Conservation (phyloP, 2,329 filamentous ascomycete species). For the Alternaria panax region DNA sequence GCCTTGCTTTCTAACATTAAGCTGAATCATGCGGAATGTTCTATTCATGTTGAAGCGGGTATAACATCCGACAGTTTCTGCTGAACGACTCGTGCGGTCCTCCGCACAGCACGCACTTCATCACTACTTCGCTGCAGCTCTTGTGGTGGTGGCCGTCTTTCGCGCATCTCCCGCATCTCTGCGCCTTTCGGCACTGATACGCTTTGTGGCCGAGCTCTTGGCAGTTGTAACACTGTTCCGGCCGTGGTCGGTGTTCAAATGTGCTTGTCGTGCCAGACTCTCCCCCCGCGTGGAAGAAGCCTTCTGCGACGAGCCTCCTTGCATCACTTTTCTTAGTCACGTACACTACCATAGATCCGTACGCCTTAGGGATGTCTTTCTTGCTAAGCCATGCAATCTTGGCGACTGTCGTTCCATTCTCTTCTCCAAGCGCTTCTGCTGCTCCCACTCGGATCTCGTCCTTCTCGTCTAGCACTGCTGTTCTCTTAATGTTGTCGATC, state of each 20-base stretch:
- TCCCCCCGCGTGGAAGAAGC: conserved; percentile 16
- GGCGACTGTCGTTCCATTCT: conserved; percentile 13
- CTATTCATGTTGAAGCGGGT: conserved; percentile 7
- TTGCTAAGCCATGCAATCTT: conserved; percentile 14
- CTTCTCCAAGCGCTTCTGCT: conserved; percentile 9
- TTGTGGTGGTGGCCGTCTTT: conserved; percentile 16
- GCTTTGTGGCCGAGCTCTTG: conserved; percentile 15
- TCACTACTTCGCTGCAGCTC: conserved; percentile 10
- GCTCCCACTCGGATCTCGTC: conserved; percentile 6
- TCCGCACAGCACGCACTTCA: neutral
- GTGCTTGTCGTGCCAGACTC: conserved; percentile 13
- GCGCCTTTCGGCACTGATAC: conserved; percentile 11
- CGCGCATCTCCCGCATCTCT: conserved; percentile 14
- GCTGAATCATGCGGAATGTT: conserved; percentile 4
- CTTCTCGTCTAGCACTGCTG: conserved; percentile 7
- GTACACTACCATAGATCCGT: conserved; percentile 6
- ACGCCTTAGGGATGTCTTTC: conserved; percentile 10
- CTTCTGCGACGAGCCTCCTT: conserved; percentile 12
- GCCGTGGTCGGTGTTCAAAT: conserved; percentile 11
- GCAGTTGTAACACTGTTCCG: conserved; percentile 16
- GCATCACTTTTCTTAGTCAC: conserved; percentile 13
- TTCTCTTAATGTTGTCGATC: conserved; percentile 13
- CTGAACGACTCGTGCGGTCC: conserved; percentile 12
- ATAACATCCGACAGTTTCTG: conserved; percentile 9
- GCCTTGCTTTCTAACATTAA: conserved; percentile 16